Evolutionary conservation across 257 asterid genomes (phyloP).

Genomic region (Forsythia suspensa): DNA sequence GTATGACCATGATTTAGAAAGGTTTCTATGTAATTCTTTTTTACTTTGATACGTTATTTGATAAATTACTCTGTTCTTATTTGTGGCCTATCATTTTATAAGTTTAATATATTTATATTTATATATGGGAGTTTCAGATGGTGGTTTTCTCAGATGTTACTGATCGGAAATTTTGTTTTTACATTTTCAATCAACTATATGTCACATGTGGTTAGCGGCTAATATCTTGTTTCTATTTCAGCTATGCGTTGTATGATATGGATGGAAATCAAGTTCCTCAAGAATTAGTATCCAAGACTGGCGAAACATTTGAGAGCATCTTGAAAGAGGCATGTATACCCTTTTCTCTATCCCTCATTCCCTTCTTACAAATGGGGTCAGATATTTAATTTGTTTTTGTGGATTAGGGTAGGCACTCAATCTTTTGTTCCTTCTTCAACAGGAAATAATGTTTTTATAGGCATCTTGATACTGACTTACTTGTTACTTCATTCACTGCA

Average conservation of each 20-base stretch:
- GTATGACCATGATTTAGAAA: conserved; percentile 97
- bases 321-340: conserved; percentile 67
- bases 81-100: neutral
- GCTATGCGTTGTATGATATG: conserved; percentile 90
- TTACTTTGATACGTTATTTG: neutral
- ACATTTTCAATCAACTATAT: conserved; percentile 1
- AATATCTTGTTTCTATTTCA: conserved; percentile 27
- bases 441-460: neutral
- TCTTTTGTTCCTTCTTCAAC: neutral
- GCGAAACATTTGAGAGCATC: conserved; percentile 82
- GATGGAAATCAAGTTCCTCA: conserved; percentile 95
- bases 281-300: conserved; percentile 79
- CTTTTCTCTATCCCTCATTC: neutral
- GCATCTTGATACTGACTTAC: conserved; percentile 6
- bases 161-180: neutral
- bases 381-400: neutral
- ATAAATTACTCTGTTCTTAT: neutral
- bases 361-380: too few relatives aligned
- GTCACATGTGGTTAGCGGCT: neutral
- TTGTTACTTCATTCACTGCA: conserved; percentile 31
- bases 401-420: neutral
- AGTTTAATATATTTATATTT: neutral
- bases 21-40: conserved; percentile 41
- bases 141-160: neutral
- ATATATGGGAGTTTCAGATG: neutral